Base-by-base conservation (phyloP, 805 yeast genomes). In the Jamesozyma spencerorum region DNA sequence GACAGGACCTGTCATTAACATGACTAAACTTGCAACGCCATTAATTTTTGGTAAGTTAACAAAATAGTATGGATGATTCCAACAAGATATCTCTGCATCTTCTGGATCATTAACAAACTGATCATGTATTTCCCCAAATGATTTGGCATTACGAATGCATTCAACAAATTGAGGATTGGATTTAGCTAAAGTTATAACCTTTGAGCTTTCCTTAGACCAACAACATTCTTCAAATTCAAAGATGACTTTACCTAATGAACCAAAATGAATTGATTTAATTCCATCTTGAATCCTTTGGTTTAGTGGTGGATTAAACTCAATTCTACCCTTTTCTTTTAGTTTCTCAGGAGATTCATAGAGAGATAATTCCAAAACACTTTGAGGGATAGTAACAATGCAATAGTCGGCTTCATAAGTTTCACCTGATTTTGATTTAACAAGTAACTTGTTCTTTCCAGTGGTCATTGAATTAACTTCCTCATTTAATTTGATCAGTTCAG, bases 361-460 rank as follows among this genome's bases (percentile, higher is more conserved):
- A 0, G 63, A 58, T 3, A 74, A 50, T 41, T 72, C 74, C 29
- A 86, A 62, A 3, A 82, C 70, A 28, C 88, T 81, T 46, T 81
- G 81, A 0, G 96, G 95, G 4, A 84, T 75, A 0, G 95, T 78
- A 5, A 85, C 81, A 12, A 87, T 68, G 22, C 76, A 64, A 53
- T 75, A 81, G 36, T 82, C 77, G 24, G 77, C 69, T 2, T 48
- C 46, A 27, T 66, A 58, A 4, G 34, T 45, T 2, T 45, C 40
- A 2, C 70, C 69, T 6, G 57, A 47, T 1, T 46, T 52, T 1
- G 74, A 64, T 8, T 55, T 60, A 1, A 74, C 64, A 1, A 46
- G 26, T 7, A 63, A 49, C 3, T 58, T 58, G 8, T 43, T 35
- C 10, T 45, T 34, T 5, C 61, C 58, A 7, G 45, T 47, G 8